phyloP scores from a whole-genome alignment of 2,329 filamentous ascomycete species.

The Pseudogymnoascus sp. region DNA sequence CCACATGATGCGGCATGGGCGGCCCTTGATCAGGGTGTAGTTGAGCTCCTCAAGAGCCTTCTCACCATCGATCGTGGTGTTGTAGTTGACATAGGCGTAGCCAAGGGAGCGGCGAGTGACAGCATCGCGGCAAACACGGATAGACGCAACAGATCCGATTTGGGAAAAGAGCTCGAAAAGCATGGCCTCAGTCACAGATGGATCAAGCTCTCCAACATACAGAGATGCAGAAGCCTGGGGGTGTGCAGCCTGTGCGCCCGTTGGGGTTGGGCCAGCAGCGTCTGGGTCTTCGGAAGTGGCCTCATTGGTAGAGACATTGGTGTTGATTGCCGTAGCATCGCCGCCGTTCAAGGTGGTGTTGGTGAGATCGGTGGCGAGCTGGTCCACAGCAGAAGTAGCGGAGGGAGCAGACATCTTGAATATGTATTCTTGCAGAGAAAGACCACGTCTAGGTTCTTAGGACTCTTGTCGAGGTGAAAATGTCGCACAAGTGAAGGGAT shows the following conservation, averaged over 20 bases:
- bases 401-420: slow-evolving; percentile 53
- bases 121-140: slow-evolving; percentile 98
- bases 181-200: slow-evolving; percentile 98
- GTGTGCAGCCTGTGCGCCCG: slow-evolving; percentile 58
- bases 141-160: slow-evolving; percentile 96
- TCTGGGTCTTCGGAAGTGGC: slow-evolving; percentile 49
- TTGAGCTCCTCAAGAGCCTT: slow-evolving; percentile 98
- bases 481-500: slow-evolving; percentile 16
- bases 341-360: slow-evolving; percentile 61
- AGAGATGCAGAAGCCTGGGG: slow-evolving; percentile 94
- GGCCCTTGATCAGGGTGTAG: slow-evolving; percentile 98
- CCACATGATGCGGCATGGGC: slow-evolving; percentile 99
- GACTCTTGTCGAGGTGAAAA: slow-evolving; percentile 20
- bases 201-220: slow-evolving; percentile 97
- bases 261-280: slow-evolving; percentile 60
- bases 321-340: slow-evolving; percentile 65
- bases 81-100: slow-evolving; percentile 99
- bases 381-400: slow-evolving; percentile 57
- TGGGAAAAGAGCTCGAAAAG: slow-evolving; percentile 99
- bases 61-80: slow-evolving; percentile 91
- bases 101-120: slow-evolving; percentile 97
- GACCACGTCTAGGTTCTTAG: slow-evolving; percentile 13
- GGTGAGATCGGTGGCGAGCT: slow-evolving; percentile 70
- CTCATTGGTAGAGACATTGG: slow-evolving; percentile 51
- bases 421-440: slow-evolving; percentile 21